Conservation (phyloP, 164 flowering plant genomes). For the Vitis amurensis region DNA sequence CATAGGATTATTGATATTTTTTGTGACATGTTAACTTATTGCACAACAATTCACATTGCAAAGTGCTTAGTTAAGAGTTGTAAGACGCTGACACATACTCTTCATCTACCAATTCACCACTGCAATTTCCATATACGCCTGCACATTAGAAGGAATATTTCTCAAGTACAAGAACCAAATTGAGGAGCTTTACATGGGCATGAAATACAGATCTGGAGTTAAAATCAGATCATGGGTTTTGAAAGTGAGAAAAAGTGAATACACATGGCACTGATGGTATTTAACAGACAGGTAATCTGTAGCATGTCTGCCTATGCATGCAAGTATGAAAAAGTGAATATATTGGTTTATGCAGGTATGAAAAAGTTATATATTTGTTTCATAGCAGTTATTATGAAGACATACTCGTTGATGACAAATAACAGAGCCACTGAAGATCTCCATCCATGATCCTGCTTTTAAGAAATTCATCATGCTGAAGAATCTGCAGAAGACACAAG, state of each 20-base stretch:
- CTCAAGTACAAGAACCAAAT: background rate
- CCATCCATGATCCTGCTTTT: slow-evolving; percentile 40
- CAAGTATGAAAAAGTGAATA: no score
- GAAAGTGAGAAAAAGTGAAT: background rate
- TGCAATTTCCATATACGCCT: slow-evolving; percentile 50
- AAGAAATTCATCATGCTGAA: slow-evolving; percentile 49
- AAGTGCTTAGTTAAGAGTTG: slow-evolving; percentile 9
- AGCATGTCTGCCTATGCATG: no score
- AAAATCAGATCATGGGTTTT: background rate
- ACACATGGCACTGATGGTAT: no score
- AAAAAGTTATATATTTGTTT: no score
- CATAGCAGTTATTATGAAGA: background rate
- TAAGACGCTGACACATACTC: slow-evolving; percentile 41
- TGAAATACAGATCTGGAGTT: background rate
- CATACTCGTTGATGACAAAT: slow-evolving; percentile 90
- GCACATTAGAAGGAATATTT: slow-evolving; percentile 11
- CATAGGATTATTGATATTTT: slow-evolving; percentile 8
- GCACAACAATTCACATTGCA: slow-evolving; percentile 4
- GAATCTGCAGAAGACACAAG: slow-evolving; percentile 43
- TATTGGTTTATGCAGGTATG: no score
- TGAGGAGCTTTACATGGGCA: background rate
- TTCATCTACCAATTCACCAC: no score
- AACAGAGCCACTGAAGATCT: slow-evolving; percentile 73
- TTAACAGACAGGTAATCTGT: no score
- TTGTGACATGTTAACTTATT: slow-evolving; percentile 8